These are phyloP conservation scores for Micractinium conductrix DNA, from an alignment of 139 green algal genomes.

Conservation along the genomic window DNA sequence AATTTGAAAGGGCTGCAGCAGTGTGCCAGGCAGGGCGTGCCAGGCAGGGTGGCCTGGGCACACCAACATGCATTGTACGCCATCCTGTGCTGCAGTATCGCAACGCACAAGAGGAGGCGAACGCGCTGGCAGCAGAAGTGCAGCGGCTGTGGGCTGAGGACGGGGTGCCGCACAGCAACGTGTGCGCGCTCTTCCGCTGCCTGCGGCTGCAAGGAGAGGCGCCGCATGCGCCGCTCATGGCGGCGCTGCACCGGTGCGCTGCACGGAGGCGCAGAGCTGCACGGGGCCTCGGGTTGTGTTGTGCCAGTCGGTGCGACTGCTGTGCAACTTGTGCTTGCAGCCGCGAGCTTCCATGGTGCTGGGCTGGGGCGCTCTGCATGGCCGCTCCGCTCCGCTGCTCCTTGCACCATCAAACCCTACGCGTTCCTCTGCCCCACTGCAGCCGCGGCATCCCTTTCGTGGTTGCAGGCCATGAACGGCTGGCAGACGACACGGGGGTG, in stretches of 20 bases:
- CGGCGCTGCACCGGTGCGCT: background rate
- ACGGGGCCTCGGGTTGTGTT: too few species aligned
- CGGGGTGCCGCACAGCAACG: background rate
- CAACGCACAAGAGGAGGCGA: background rate
- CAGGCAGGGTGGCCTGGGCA: too few species aligned
- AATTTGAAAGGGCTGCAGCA: too few species aligned
- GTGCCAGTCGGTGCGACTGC: background rate
- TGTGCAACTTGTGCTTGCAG: background rate
- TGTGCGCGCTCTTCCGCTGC: constrained; percentile 23
- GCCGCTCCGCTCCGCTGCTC: too few species aligned
- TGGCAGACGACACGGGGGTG: constrained; percentile 6
- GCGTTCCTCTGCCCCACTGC: background rate
- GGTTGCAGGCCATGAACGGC: background rate
- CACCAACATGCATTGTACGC: too few species aligned
- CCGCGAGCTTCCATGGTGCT: too few species aligned
- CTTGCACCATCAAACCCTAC: too few species aligned
- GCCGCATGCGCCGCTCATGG: background rate
- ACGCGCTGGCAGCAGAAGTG: background rate
- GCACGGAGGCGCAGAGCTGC: too few species aligned
- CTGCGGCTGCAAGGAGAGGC: background rate
- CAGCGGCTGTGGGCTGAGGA: constrained; percentile 2
- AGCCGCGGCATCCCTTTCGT: constrained; percentile 1
- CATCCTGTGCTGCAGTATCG: too few species aligned
- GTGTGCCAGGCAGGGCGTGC: too few species aligned
- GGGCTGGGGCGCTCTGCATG: too few species aligned